phyloP scores from a whole-genome alignment of 768 basidiomycete species.

The Tricholoma bakamatsutake region DNA sequence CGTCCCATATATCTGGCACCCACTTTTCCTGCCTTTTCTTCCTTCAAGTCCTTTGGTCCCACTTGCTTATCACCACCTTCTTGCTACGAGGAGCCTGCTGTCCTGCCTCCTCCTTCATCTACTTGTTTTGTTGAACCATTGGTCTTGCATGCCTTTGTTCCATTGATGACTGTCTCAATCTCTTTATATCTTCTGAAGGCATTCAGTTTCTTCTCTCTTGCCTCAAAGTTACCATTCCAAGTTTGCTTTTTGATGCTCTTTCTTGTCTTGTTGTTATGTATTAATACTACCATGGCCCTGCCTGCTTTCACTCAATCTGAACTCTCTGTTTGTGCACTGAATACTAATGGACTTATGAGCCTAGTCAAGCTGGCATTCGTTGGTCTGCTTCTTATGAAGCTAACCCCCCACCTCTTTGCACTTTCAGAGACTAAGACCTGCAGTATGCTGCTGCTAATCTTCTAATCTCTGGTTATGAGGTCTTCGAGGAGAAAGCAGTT shows the following conservation, averaged over 20 bases:
- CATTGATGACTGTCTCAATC: not conserved
- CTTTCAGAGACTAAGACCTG: not conserved
- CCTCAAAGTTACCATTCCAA: not conserved
- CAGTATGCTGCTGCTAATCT: not conserved
- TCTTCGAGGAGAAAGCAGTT: slow-evolving; percentile 5
- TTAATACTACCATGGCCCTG: not conserved
- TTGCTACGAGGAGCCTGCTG: not conserved
- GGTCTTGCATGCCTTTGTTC: not conserved
- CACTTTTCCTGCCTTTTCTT: not conserved
- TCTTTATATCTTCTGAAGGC: not conserved
- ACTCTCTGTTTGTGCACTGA: slow-evolving; percentile 1
- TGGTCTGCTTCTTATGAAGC: not conserved
- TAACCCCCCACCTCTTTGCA: slow-evolving; percentile 4
- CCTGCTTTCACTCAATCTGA: not conserved
- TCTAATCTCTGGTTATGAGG: not conserved
- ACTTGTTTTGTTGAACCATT: not conserved
- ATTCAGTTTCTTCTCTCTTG: not conserved
- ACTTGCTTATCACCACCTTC: not conserved
- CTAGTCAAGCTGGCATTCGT: slow-evolving; percentile 3
- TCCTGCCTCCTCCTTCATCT: too few species aligned
- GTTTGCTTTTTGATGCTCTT: not conserved
- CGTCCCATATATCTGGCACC: not conserved
- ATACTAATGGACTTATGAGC: slow-evolving; percentile 6
- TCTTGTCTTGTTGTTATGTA: not conserved
- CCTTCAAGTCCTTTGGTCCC: not conserved